phyloP scores from a whole-genome alignment of 495 filamentous ascomycete genomes.

The Annulohypoxylon maeteangense region DNA sequence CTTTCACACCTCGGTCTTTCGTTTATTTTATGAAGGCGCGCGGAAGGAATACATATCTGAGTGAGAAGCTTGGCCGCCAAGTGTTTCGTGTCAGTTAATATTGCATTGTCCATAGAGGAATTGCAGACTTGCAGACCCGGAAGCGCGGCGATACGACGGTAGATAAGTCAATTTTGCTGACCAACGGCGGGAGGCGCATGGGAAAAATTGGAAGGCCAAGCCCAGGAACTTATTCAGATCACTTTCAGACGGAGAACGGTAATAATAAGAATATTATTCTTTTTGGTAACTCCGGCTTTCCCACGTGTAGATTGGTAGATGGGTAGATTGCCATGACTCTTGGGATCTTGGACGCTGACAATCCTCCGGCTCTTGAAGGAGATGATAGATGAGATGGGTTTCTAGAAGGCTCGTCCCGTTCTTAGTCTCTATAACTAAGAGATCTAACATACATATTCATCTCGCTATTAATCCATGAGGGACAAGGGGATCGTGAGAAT shows the following conservation, averaged over 20 bases:
- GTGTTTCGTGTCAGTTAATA: conserved; percentile 40
- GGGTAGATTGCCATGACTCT: conserved; percentile 26
- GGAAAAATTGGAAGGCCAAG: conserved; percentile 39
- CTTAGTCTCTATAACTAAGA: conserved; percentile 10
- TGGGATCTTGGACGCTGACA: conserved; percentile 13
- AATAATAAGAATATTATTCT: conserved; percentile 15
- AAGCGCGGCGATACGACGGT: conserved; percentile 35
- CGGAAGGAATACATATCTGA: conserved; percentile 26
- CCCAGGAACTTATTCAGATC: conserved; percentile 26
- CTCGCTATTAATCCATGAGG: conserved; percentile 12
- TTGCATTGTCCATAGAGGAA: conserved; percentile 27
- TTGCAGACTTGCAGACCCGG: conserved; percentile 28
- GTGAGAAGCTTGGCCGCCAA: conserved; percentile 39
- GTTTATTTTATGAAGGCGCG: conserved; percentile 1
- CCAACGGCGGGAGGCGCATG: conserved; percentile 30
- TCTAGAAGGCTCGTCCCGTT: conserved; percentile 35
- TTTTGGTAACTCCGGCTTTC: conserved; percentile 39
- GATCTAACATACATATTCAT: not conserved
- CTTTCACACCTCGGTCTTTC: conserved; percentile 1
- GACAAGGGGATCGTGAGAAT: not conserved
- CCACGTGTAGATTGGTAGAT: not conserved
- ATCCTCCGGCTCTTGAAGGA: conserved; percentile 12
- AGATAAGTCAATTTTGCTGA: conserved; percentile 33
- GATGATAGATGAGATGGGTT: conserved; percentile 9
- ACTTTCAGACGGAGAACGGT: conserved; percentile 37